phyloP scores from a whole-genome alignment of 1,284 basidiomycete genomes.

The Termitomyces sp. region DNA sequence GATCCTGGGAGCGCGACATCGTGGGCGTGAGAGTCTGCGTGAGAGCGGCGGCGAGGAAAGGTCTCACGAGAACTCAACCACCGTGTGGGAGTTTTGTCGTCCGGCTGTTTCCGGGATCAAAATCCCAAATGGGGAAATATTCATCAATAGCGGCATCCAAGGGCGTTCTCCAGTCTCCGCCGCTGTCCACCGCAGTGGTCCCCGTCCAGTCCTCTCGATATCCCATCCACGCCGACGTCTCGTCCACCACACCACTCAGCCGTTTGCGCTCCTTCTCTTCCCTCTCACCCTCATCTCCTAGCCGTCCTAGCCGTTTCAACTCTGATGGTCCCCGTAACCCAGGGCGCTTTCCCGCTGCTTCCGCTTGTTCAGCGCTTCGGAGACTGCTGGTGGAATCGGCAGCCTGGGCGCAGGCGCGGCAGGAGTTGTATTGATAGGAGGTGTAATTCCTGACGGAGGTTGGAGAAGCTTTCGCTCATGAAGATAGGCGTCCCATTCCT shows the following conservation, averaged over 20 bases:
- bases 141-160: constrained; percentile 9
- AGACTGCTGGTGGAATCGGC: constrained; percentile 62
- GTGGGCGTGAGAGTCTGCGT: constrained; percentile 34
- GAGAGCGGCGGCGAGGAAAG: constrained; percentile 25
- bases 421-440: constrained; percentile 63
- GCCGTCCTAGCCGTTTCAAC: constrained; percentile 9
- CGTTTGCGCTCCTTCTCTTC: constrained; percentile 24
- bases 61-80: constrained; percentile 29
- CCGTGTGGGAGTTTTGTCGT: constrained; percentile 21
- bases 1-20: constrained; percentile 36
- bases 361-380: constrained; percentile 64
- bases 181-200: not conserved
- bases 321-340: constrained; percentile 33
- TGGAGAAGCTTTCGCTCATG: constrained; percentile 75
- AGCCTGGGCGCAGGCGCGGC: constrained; percentile 40
- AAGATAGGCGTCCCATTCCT: constrained; percentile 75
- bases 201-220: constrained; percentile 16
- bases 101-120: constrained; percentile 18
- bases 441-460: constrained; percentile 71
- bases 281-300: not conserved
- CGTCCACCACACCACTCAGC: constrained; percentile 36
- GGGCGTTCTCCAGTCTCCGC: constrained; percentile 2
- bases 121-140: constrained; percentile 16
- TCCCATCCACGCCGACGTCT: constrained; percentile 38
- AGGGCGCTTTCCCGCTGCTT: constrained; percentile 61